A percentile compares a stretch with the other conserved stretches of the same genome.
Conservation (phyloP, 306 rosid species). For the Vicia faba region DNA sequence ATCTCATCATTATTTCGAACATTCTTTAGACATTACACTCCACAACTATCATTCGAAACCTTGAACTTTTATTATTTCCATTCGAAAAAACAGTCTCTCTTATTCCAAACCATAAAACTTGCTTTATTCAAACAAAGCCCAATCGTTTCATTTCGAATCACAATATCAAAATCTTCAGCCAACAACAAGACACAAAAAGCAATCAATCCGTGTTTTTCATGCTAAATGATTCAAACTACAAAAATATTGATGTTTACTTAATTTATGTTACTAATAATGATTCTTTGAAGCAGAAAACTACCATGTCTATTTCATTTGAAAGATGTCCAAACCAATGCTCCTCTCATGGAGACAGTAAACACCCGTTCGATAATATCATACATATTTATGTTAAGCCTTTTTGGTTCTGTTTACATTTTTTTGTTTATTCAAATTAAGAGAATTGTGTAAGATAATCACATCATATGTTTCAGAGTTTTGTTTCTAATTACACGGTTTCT, state of each 20-base stretch:
- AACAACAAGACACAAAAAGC: conserved; percentile 80
- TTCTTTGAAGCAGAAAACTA: conserved; percentile 52
- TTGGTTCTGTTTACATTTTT: conserved; percentile 30
- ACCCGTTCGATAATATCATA: conserved; percentile 70
- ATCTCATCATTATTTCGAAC: too few species aligned
- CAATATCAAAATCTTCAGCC: too few species aligned
- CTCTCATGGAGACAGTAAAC: conserved; percentile 68
- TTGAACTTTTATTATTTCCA: too few species aligned
- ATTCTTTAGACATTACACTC: too few species aligned
- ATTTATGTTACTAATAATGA: conserved; percentile 37
- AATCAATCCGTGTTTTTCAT: conserved; percentile 71
- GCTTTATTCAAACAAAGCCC: too few species aligned
- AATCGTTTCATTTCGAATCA: too few species aligned
- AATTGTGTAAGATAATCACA: conserved; percentile 21
- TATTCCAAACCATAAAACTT: too few species aligned
- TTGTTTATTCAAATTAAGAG: conserved; percentile 25
- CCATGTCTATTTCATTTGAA: conserved; percentile 84
- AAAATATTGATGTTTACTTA: too few species aligned
- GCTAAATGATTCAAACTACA: too few species aligned
- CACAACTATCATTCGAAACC: too few species aligned
- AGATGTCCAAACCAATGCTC: conserved; percentile 93
- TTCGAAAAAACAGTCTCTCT: too few species aligned
- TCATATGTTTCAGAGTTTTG: conserved; percentile 10
- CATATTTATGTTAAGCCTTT: conserved; percentile 62
- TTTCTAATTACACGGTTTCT: conserved; percentile 14